Evolutionary conservation across 495 filamentous ascomycete species (phyloP).

Genomic region (Tuber calosporum): DNA sequence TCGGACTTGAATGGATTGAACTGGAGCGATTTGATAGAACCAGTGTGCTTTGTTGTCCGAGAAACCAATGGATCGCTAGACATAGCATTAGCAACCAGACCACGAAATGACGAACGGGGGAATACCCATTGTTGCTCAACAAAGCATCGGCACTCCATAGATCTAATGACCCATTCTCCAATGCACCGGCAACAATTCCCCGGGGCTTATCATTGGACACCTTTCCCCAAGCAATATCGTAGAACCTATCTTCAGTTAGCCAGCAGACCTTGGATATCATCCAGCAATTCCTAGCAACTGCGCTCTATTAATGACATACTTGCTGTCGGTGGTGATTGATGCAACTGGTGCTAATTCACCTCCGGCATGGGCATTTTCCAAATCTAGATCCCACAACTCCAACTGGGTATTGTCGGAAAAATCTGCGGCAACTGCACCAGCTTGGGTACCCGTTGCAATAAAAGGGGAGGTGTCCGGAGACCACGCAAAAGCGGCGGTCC

Average conservation of each 20-base stretch:
- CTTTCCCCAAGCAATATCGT: conserved; percentile 90
- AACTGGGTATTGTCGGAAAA: conserved; percentile 96
- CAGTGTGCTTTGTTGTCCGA: conserved; percentile 83
- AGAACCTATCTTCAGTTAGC: conserved; percentile 59
- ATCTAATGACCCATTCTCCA: conserved; percentile 94
- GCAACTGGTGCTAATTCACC: conserved; percentile 78
- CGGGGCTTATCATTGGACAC: conserved; percentile 64
- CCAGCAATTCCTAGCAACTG: neutral
- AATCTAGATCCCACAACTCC: conserved; percentile 87
- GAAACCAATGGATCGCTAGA: conserved; percentile 70
- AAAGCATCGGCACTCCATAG: conserved; percentile 75
- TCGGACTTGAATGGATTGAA: conserved; percentile 95
- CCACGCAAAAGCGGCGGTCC: conserved; percentile 97
- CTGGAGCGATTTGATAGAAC: conserved; percentile 88
- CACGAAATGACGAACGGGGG: conserved; percentile 13
- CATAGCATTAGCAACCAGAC: conserved; percentile 19
- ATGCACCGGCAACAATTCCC: conserved; percentile 86
- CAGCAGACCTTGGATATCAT: neutral
- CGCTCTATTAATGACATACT: conserved; percentile 50
- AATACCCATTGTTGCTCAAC: conserved; percentile 31
- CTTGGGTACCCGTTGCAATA: conserved; percentile 89
- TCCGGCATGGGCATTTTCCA: conserved; percentile 64
- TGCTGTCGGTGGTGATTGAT: conserved; percentile 79
- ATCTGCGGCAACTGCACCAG: conserved; percentile 90
- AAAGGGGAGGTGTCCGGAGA: conserved; percentile 71